Evolutionary conservation across 1,139 yeast species (phyloP).

Genomic region (Yamadazyma dendronema): DNA sequence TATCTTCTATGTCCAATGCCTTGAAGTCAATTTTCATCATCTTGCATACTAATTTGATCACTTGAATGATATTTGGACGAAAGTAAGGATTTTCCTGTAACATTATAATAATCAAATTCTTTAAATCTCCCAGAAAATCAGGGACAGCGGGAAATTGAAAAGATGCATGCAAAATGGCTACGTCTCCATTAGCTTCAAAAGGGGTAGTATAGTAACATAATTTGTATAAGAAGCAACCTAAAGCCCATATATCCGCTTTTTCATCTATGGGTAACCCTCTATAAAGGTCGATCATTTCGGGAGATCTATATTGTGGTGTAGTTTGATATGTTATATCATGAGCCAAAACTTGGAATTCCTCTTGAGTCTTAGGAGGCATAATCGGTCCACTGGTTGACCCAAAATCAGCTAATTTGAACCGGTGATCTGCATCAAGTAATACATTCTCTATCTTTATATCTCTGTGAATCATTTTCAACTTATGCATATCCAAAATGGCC

Average conservation of each 20-base stretch:
- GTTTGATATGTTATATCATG: constrained; percentile 89
- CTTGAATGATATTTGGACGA: constrained; percentile 86
- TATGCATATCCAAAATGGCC: constrained; percentile 75
- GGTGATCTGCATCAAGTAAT: constrained; percentile 67
- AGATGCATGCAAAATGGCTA: constrained; percentile 67
- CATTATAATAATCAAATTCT: constrained; percentile 74
- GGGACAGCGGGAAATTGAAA: constrained; percentile 61
- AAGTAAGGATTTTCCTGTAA: constrained; percentile 74
- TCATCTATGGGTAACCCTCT: constrained; percentile 88
- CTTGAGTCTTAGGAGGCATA: constrained; percentile 63
- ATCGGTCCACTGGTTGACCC: constrained; percentile 74
- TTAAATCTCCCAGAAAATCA: constrained; percentile 57
- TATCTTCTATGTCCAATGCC: constrained; percentile 32
- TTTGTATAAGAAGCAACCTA: constrained; percentile 88
- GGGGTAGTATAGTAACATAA: constrained; percentile 94
- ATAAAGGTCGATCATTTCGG: constrained; percentile 92
- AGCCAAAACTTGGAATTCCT: constrained; percentile 66
- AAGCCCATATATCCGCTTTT: constrained; percentile 95
- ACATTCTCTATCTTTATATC: constrained; percentile 97
- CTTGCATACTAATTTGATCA: constrained; percentile 35
- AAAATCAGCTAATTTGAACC: constrained; percentile 86
- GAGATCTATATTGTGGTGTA: constrained; percentile 95
- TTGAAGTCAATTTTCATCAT: constrained; percentile 31
- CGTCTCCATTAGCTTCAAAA: constrained; percentile 73
- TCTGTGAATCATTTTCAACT: constrained; percentile 59